Percentiles rank a stretch among this genome's conserved stretches.
Evolutionary conservation across 1,284 basidiomycete species (phyloP).

Genomic region (Cryptococcus amylolentus): DNA sequence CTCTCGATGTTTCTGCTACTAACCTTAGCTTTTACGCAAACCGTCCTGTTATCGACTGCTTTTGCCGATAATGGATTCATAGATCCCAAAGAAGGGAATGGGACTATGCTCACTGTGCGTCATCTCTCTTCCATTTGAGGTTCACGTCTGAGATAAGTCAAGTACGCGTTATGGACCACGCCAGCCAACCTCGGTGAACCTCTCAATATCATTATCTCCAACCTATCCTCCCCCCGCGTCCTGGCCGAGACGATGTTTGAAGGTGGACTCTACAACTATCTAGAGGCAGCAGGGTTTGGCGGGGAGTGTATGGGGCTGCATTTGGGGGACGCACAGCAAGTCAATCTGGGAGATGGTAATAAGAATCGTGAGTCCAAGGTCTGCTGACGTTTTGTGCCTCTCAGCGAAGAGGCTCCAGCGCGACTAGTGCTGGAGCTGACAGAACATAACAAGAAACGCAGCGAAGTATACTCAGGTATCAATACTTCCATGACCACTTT

Average conservation of each 20-base stretch:
- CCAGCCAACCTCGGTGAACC: conserved; percentile 20
- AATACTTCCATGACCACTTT: conserved; percentile 17
- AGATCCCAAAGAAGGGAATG: background rate
- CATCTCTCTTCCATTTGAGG: background rate
- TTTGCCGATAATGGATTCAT: background rate
- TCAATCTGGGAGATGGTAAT: conserved; percentile 18
- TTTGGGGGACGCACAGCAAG: conserved; percentile 14
- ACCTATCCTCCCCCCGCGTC: conserved; percentile 13
- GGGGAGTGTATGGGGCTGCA: conserved; percentile 20
- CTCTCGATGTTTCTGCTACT: too few relatives aligned
- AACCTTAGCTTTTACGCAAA: too few relatives aligned
- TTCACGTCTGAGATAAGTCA: background rate
- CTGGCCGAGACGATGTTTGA: conserved; percentile 12
- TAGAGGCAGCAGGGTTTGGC: conserved; percentile 17
- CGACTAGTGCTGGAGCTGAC: background rate
- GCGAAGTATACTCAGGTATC: conserved; percentile 15
- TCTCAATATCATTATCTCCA: conserved; percentile 21
- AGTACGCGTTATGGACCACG: conserved; percentile 9
- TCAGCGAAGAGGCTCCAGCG: background rate
- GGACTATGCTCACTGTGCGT: background rate
- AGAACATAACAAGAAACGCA: conserved; percentile 12
- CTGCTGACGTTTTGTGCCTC: background rate
- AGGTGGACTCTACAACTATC: conserved; percentile 23
- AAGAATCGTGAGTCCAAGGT: conserved; percentile 13
- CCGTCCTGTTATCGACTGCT: too few relatives aligned